phyloP scores from a whole-genome alignment of 148 eudicot genomes.

The Rhododendron kiyosumense region DNA sequence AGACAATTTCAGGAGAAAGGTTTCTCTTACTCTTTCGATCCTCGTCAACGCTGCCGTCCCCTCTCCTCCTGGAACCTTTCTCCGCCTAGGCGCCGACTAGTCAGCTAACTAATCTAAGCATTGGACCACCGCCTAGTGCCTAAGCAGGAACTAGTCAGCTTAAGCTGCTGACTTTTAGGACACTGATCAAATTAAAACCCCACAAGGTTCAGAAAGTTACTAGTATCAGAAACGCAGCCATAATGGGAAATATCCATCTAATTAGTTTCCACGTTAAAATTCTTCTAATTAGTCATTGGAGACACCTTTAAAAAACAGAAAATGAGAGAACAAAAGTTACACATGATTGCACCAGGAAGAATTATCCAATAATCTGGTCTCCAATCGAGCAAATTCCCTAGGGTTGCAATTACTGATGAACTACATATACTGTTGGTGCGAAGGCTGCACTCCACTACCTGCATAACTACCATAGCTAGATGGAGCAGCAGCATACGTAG shows the following conservation, averaged over 20 bases:
- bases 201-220: background rate
- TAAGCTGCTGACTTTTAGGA: background rate
- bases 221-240: background rate
- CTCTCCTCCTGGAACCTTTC: too few species aligned
- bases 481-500: conserved; percentile 21
- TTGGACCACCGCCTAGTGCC: too few species aligned
- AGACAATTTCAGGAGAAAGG: too few species aligned
- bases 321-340: background rate
- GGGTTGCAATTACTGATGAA: background rate
- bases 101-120: too few species aligned
- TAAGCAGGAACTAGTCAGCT: too few species aligned
- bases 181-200: background rate
- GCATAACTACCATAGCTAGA: conserved; percentile 24
- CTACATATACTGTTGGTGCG: conserved; percentile 28
- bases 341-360: background rate
- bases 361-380: background rate
- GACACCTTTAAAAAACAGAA: background rate
- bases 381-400: background rate
- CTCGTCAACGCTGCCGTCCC: too few species aligned
- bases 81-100: too few species aligned
- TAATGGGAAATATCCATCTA: background rate
- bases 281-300: background rate
- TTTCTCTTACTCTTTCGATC: too few species aligned
- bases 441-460: conserved; percentile 22
- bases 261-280: background rate